Conservation (phyloP, 2,329 filamentous ascomycete species). For the Tothia fuscella region DNA sequence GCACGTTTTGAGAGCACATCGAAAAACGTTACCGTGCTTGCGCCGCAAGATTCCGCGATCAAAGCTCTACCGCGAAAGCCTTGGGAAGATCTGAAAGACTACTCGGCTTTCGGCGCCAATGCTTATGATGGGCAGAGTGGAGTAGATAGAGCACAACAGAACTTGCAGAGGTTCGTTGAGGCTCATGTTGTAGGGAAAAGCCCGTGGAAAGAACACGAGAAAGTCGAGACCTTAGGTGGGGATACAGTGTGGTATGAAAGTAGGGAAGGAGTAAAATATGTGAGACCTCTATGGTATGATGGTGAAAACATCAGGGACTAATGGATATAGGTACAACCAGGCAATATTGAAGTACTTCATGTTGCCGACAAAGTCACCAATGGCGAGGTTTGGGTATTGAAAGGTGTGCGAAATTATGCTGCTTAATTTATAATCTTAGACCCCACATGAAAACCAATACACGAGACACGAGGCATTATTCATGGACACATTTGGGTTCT, state of each 20-base stretch:
- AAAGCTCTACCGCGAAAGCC: slow-evolving; percentile 71
- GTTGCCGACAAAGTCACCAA: slow-evolving; percentile 70
- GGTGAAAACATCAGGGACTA: background rate
- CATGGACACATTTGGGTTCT: too few species aligned
- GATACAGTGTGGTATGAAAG: slow-evolving; percentile 74
- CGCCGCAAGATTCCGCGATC: slow-evolving; percentile 74
- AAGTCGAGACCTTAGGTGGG: slow-evolving; percentile 55
- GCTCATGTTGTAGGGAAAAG: slow-evolving; percentile 65
- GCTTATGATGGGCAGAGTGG: slow-evolving; percentile 69
- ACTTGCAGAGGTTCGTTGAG: slow-evolving; percentile 71
- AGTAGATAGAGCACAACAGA: slow-evolving; percentile 61
- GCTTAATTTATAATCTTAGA: slow-evolving; percentile 19
- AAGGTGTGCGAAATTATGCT: slow-evolving; percentile 36
- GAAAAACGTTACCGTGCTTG: slow-evolving; percentile 72
- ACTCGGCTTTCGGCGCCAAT: slow-evolving; percentile 50
- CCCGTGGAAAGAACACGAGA: slow-evolving; percentile 62
- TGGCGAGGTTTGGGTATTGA: slow-evolving; percentile 75
- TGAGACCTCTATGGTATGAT: slow-evolving; percentile 30
- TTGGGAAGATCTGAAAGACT: slow-evolving; percentile 69
- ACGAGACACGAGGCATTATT: too few species aligned
- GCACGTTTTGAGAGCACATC: slow-evolving; percentile 54
- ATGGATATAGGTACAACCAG: slow-evolving; percentile 56
- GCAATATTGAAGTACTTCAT: slow-evolving; percentile 62
- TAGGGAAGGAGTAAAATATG: slow-evolving; percentile 52
- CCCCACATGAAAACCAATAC: too few species aligned